Evolutionary conservation across 306 rosid species (phyloP), one percentile per base, ranked within the genome.

Genomic region (Acacia crassicarpa): DNA sequence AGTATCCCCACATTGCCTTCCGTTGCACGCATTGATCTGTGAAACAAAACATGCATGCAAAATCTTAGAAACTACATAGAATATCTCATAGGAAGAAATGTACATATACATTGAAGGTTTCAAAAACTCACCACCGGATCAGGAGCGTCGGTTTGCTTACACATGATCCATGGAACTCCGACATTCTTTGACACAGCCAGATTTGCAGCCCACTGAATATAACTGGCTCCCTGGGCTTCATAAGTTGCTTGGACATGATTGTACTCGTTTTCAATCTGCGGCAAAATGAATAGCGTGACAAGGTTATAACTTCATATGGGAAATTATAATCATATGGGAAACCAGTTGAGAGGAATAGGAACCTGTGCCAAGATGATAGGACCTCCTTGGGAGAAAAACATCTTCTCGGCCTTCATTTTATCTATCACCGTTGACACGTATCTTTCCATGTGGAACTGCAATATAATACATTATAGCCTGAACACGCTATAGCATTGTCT

Each of bases 121-220:
- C 43, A 20, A 12, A 62, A 15, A 87, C 91, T 86, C 83, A 95
- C 98, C 72, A 95, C 91, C 32, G 98, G 94, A 87, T 93, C 98
- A 80, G 99, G 99, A 83, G 99, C 99, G 84, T 95, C 93, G 65
- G 38, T 89, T n/a, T 95, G 99, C 91, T 95, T 93, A 93, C 99
- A 95, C 99, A 95, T 95, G 87, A 95, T 14, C 99, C 99, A 95
- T 80, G 99, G 99, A 81, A 95, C 90, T 48, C 91, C 96, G 7
- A n/a, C 11, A 27, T 90, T 76, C 77, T 72, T 3, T 1, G 81
- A 61, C 33, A 90, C 79, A 10, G 98, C 99, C 91, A 91, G 8
- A 0, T 91, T 84, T 74, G 97, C 99, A 6, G 99, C 97, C 98
- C 99, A 95, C 30, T 91, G 95, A 79, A 93, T 89, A 80, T 95